Conservation (phyloP, 306 rosid species). For the Ammopiptanthus mongolicus region DNA sequence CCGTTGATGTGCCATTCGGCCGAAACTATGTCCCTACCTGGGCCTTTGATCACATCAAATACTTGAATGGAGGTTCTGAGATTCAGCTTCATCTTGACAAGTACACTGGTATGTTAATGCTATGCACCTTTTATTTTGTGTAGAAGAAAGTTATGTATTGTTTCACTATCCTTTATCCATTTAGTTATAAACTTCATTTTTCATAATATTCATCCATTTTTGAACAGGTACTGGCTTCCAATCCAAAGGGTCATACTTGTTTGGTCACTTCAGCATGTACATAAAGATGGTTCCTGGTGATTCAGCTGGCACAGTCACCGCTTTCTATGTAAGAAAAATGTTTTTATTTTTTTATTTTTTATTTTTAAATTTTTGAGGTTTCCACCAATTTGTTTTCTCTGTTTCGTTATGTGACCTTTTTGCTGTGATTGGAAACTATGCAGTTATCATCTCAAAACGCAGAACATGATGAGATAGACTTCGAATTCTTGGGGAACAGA, state of each 20-base stretch:
- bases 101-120: slow-evolving; percentile 46
- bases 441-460: slow-evolving; percentile 77
- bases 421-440: not conserved
- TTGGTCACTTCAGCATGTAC: slow-evolving; percentile 80
- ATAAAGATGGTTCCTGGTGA: slow-evolving; percentile 68
- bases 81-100: slow-evolving; percentile 68
- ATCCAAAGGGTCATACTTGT: slow-evolving; percentile 76
- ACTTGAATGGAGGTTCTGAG: slow-evolving; percentile 58
- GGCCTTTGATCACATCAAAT: slow-evolving; percentile 85
- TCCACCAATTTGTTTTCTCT: not conserved
- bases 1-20: slow-evolving; percentile 60
- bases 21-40: slow-evolving; percentile 75
- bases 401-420: not conserved
- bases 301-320: slow-evolving; percentile 86
- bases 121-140: not conserved
- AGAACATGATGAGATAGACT: slow-evolving; percentile 92
- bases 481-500: slow-evolving; percentile 92
- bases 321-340: slow-evolving; percentile 58
- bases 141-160: not conserved
- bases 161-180: not conserved
- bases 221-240: slow-evolving; percentile 72
- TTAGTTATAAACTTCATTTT: not conserved
- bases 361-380: not conserved
- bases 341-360: not conserved
- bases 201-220: not conserved